Base-by-base conservation (phyloP, 306 rosid species). In the Oxytropis ochrocephala region DNA sequence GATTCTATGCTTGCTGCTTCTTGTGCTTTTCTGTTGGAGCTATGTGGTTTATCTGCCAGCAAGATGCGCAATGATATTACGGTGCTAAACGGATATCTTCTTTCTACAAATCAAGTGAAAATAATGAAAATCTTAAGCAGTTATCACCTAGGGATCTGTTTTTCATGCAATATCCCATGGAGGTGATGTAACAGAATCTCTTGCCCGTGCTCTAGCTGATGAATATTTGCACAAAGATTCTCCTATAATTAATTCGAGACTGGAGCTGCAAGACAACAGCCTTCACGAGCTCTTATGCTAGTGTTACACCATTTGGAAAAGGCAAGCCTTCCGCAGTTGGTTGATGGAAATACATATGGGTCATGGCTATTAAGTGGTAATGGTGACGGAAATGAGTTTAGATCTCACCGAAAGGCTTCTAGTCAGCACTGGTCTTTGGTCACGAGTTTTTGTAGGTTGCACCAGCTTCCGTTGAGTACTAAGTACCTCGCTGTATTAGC, bases 391-490 rank as follows among this genome's bases (percentile, higher is more conserved):
- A 79, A 81, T 63, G 94, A 90, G 67, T 87, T 93, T 61, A 85
- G 96, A 83, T 85, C 92, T 79, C 88, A 88, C 67, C 97, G 87
- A 79, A 93, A 90, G 84, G 81, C 89, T 83, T 90, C 96, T 55
- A 88, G 98, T 82, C 97, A 88, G 79, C 82, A 81, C 77, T 93
- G 98, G 98, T 83, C 80, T 76, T 82, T 93, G 78, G 96, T 90
- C 82, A 83, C 89, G 62, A 80, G 79, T 51, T 93, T 93, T 85
- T 93, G 97, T 82, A 84, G 82, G 88, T 80, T 84, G 89, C 97
- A 93, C 63, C 85, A 73, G 72, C 94, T 93, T 81, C 96, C 96
- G 19, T 72, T 85, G 72, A 93, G 98, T 80, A 85, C 91, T 6
- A 93, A 85, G 80, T 93, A 90, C 78, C 97, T 93, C 70, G 84